Evolutionary conservation across 306 rosid genomes (phyloP), one percentile per base, ranked within the genome.

Genomic region (Castanopsis chinensis): DNA sequence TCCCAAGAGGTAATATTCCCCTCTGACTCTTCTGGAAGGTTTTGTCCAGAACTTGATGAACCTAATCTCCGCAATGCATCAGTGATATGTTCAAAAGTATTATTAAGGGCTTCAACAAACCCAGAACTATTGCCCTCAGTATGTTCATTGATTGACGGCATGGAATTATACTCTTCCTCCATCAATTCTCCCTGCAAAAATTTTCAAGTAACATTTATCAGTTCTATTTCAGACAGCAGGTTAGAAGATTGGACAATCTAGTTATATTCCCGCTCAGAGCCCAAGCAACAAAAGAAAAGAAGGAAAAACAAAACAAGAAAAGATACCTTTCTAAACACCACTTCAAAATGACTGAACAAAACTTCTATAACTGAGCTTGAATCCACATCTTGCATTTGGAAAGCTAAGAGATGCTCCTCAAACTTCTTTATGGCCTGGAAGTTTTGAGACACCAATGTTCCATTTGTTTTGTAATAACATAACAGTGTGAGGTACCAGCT

Each of bases 391-490:
- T 79, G 83, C 69, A 54, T 68, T 77, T 61, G 71, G 60, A 76
- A 69, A 30, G 57, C 76, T 76, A 65, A 83, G 68, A 91, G 86
- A 89, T 72, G 80, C 25, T 81, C 86, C 80, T 80, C 80, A 75
- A 92, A 91, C 58, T 73, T 80, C 77, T 83, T 73, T 52, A 95
- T 57, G 19, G 76, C 76, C 83, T 79, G 69, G 83, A 92, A 92
- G 76, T 95, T 95, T 57, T 86, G 79, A 68, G 60, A 72, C 45
- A 95, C 84, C 76, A 85, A 76, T 82, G 86, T 81, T 81, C 86
- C 94, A 92, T 90, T 81, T 86, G 83, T 71, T 82, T 88, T 20
- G 92, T 87, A 78, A 87, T 84, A 89, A 95, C 43, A 71, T 11
- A 81, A 76, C 71, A 60, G 78, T 72, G 75, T 1, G 84, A 79